A percentile compares a stretch with the other conserved stretches of the same genome.
Conservation (phyloP, 176 grass and related monocot species). For the Bonia amplexicaulis region DNA sequence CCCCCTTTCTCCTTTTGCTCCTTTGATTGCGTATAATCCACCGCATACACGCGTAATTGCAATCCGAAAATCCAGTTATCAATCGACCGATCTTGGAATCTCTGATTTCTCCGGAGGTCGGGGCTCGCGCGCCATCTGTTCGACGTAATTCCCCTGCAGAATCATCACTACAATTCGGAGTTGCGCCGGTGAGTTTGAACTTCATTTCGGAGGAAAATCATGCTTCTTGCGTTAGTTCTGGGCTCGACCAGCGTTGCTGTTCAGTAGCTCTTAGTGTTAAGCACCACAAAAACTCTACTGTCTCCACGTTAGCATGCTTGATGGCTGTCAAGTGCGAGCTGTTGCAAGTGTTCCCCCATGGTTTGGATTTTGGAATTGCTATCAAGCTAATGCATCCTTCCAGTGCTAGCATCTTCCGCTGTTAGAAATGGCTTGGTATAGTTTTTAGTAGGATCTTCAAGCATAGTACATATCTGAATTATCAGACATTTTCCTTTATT, state of each 20-base stretch:
- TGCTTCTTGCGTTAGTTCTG: neutral
- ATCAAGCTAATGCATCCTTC: neutral
- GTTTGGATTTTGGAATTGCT: neutral
- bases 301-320: neutral
- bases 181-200: neutral
- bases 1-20: neutral
- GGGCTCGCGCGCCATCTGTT: neutral
- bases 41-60: neutral
- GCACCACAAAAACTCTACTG: no score
- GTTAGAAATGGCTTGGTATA: constrained; percentile 5
- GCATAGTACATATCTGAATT: neutral
- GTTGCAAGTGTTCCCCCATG: neutral
- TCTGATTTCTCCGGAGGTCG: neutral
- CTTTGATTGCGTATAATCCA: neutral
- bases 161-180: neutral
- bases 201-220: neutral
- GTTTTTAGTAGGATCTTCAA: neutral
- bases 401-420: neutral
- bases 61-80: neutral
- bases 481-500: neutral
- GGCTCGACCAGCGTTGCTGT: neutral
- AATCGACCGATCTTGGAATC: no score
- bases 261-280: neutral
- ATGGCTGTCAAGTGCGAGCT: neutral
- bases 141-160: neutral